Conservation (phyloP, 1,139 yeast genomes). For the Meyerozyma carpophila region DNA sequence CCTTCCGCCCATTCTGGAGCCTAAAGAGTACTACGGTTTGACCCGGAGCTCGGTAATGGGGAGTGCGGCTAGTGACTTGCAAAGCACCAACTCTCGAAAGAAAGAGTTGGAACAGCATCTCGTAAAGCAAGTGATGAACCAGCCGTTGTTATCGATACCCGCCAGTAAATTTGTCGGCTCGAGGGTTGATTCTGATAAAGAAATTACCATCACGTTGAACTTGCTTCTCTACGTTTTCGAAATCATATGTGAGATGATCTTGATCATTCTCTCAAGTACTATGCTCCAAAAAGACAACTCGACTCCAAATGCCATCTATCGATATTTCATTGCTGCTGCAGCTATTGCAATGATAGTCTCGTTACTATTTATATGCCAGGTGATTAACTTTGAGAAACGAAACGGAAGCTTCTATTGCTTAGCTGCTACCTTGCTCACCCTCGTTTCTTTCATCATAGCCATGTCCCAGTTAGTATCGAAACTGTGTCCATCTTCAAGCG, state of each 20-base stretch:
- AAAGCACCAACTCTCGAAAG: conserved; percentile 20
- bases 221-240: conserved; percentile 32
- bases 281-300: conserved; percentile 20
- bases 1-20: conserved; percentile 17
- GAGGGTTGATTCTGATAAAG: conserved; percentile 12
- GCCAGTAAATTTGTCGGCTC: conserved; percentile 10
- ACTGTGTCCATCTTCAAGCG: conserved; percentile 14
- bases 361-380: conserved; percentile 27
- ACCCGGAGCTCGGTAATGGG: conserved; percentile 1
- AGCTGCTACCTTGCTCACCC: conserved; percentile 26
- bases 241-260: conserved; percentile 26
- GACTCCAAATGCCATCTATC: conserved; percentile 22
- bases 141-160: conserved; percentile 20
- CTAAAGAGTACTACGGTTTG: conserved; percentile 9
- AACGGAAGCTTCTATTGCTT: conserved; percentile 42
- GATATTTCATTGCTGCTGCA: conserved; percentile 36
- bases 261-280: conserved; percentile 26
- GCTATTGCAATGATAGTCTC: conserved; percentile 30
- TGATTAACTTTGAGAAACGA: conserved; percentile 35
- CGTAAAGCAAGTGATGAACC: conserved; percentile 32
- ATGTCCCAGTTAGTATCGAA: conserved; percentile 22
- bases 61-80: conserved; percentile 7
- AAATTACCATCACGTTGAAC: conserved; percentile 23
- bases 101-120: conserved; percentile 26
- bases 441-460: conserved; percentile 30